Conservation (phyloP, 1,284 basidiomycete genomes). For the Cutaneotrichosporon sp. region DNA sequence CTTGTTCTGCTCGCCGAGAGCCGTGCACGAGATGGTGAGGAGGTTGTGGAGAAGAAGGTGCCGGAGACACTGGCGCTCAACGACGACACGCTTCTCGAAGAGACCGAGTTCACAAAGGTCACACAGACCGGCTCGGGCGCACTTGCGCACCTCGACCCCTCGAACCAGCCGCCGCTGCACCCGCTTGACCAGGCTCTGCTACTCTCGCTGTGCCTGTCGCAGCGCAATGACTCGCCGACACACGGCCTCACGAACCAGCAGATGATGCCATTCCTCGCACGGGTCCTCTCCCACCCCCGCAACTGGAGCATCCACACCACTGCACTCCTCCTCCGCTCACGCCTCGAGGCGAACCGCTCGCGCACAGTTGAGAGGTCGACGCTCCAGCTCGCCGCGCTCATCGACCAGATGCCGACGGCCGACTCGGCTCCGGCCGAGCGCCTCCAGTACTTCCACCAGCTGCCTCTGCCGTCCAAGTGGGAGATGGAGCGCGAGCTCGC, state of each 20-base stretch:
- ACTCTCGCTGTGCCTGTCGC: conserved; percentile 81
- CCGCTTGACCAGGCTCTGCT: conserved; percentile 89
- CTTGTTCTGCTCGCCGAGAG: conserved; percentile 92
- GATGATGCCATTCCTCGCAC: conserved; percentile 82
- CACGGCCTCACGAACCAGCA: conserved; percentile 85
- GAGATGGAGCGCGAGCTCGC: conserved; percentile 87
- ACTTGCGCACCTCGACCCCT: conserved; percentile 68
- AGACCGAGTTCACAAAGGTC: conserved; percentile 75
- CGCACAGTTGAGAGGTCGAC: conserved; percentile 86
- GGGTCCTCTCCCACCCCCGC: conserved; percentile 77
- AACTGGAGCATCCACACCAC: conserved; percentile 96
- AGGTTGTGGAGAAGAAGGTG: conserved; percentile 45
- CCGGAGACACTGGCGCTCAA: conserved; percentile 83
- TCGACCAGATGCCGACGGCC: conserved; percentile 90
- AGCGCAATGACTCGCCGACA: conserved; percentile 79
- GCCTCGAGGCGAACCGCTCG: conserved; percentile 79
- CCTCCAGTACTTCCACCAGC: conserved; percentile 71
- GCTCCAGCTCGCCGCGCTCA: conserved; percentile 84
- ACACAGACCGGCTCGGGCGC: conserved; percentile 50
- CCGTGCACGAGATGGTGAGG: conserved; percentile 56
- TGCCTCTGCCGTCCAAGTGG: conserved; percentile 83
- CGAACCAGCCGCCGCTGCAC: conserved; percentile 78
- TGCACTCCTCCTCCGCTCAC: conserved; percentile 82
- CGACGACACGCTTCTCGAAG: conserved; percentile 94
- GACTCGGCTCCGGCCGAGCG: conserved; percentile 65